Evolutionary conservation across 1,139 yeast species (phyloP).

Genomic region (Hansenula anomala): DNA sequence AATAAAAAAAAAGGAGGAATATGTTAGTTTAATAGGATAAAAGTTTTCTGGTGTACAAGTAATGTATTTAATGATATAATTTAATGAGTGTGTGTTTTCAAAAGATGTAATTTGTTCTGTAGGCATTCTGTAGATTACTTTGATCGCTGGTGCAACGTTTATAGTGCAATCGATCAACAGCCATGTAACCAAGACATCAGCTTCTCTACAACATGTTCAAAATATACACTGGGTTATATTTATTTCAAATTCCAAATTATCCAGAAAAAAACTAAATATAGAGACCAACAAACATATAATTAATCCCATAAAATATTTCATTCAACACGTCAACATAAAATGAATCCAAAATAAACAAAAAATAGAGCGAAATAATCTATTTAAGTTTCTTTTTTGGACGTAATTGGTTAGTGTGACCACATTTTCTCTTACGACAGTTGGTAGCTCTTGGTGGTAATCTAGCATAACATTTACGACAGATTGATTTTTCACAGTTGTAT

Average conservation of each 20-base stretch:
- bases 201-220: background rate
- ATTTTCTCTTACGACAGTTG: constrained; percentile 99
- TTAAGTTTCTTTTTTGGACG: constrained; percentile 99
- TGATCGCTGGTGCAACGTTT: too few relatives aligned
- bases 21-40: background rate
- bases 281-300: background rate
- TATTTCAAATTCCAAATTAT: background rate
- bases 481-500: constrained; percentile 99
- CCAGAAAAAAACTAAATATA: background rate
- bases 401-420: constrained; percentile 99
- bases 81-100: too few relatives aligned
- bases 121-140: too few relatives aligned
- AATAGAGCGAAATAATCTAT: constrained; percentile 47
- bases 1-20: background rate
- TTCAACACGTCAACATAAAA: constrained; percentile 3
- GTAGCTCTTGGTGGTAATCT: constrained; percentile 99
- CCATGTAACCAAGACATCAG: too few relatives aligned
- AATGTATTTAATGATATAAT: too few relatives aligned
- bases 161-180: too few relatives aligned
- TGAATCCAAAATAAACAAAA: constrained; percentile 7
- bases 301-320: too few relatives aligned
- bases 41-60: background rate
- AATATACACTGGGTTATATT: constrained; percentile 2
- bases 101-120: too few relatives aligned
- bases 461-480: constrained; percentile 99